Conservation (phyloP, 2,329 filamentous ascomycete species). For the Proliferodiscus dingleyae region DNA sequence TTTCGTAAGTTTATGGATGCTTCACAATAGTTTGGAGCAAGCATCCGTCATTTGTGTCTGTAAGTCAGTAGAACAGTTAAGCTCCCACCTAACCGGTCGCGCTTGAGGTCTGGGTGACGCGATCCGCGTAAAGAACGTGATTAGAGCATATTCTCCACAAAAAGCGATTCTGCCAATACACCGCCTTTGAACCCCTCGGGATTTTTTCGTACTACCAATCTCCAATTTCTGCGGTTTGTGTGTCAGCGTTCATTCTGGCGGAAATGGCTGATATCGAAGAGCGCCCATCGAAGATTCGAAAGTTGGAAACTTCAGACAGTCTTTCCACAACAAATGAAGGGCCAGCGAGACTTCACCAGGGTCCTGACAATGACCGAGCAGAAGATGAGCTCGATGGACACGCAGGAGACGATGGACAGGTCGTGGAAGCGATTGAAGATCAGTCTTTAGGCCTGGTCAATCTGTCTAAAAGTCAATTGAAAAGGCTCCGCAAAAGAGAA, state of each 20-base stretch:
- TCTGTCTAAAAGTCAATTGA: constrained; percentile 81
- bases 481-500: constrained; percentile 68
- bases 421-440: constrained; percentile 8
- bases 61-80: not conserved
- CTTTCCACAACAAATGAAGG: constrained; percentile 1
- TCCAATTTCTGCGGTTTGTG: not conserved
- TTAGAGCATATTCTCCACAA: constrained; percentile 7
- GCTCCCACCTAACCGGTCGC: not conserved
- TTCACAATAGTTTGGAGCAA: not conserved
- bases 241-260: no score
- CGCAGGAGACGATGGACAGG: not conserved
- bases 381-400: constrained; percentile 4
- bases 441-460: not conserved
- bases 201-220: constrained; percentile 11
- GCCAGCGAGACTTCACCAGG: not conserved
- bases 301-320: constrained; percentile 16
- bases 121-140: constrained; percentile 4
- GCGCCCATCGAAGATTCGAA: constrained; percentile 28
- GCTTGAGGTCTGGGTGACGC: constrained; percentile 11
- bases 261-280: constrained; percentile 22
- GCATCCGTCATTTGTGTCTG: not conserved
- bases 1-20: constrained; percentile 34
- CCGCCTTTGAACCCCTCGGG: constrained; percentile 3
- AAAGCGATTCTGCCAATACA: constrained; percentile 2
- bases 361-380: not conserved